Conservation (phyloP, 164 flowering plant species). For the Liquidambar formosana region DNA sequence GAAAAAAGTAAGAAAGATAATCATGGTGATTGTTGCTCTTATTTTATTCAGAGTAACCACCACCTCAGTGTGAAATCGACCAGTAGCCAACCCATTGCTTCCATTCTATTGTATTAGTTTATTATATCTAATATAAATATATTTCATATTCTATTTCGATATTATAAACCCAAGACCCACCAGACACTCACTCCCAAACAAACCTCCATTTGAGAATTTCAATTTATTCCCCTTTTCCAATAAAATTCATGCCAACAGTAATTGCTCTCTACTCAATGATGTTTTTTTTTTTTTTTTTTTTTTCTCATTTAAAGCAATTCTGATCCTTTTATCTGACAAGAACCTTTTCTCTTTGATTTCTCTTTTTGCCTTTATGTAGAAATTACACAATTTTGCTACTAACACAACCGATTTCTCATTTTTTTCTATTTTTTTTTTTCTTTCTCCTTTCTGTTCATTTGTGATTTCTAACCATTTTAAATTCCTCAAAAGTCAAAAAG, state of each 20-base stretch:
- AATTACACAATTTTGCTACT: no score
- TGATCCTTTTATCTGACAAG: background rate
- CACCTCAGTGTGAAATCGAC: conserved; percentile 42
- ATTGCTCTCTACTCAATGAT: conserved; percentile 1
- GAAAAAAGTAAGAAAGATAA: conserved; percentile 4
- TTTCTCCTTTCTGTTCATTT: no score
- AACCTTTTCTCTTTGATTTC: conserved; percentile 5
- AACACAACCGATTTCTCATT: no score
- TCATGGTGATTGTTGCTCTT: conserved; percentile 20
- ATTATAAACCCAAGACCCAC: no score
- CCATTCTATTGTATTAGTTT: conserved; percentile 15
- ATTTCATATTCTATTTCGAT: conserved; percentile 9
- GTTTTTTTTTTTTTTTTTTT: background rate
- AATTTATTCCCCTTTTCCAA: conserved; percentile 15
- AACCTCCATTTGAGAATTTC: conserved; percentile 9
- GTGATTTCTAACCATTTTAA: no score
- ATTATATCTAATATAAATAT: background rate
- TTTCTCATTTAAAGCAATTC: background rate
- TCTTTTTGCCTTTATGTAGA: conserved; percentile 6
- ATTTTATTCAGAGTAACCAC: conserved; percentile 23
- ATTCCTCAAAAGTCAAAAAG: no score
- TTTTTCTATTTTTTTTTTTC: no score
- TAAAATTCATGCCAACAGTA: conserved; percentile 9
- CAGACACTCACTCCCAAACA: conserved; percentile 18
- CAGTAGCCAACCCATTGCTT: conserved; percentile 32